A percentile compares a stretch with the other conserved stretches of the same genome.
Evolutionary conservation across 2,329 filamentous ascomycete species (phyloP).

Genomic region (Chrysoporthe deuterocubensis): DNA sequence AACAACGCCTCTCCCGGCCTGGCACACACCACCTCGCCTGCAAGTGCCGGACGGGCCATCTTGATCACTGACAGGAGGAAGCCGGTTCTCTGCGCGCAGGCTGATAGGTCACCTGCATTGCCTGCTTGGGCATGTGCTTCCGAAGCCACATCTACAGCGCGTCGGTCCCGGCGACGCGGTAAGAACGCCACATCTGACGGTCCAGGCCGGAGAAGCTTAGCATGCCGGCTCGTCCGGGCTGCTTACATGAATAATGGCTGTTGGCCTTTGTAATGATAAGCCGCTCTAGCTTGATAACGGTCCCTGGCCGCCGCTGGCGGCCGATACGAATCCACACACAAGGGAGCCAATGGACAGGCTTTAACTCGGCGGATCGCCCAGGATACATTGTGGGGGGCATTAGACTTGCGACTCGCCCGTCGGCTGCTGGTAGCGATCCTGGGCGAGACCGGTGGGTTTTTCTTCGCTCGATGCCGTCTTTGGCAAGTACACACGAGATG

Average conservation of each 20-base stretch:
- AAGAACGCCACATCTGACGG: slow-evolving; percentile 10
- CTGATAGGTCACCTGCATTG: background rate
- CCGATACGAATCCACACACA: background rate
- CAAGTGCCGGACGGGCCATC: background rate
- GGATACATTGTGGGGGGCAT: background rate
- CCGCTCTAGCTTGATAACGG: background rate
- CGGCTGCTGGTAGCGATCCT: background rate
- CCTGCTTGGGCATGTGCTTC: slow-evolving; percentile 10
- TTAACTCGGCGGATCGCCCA: background rate
- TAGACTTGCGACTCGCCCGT: background rate
- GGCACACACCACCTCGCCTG: background rate
- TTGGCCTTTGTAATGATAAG: background rate
- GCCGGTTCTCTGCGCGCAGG: background rate
- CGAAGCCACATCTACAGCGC: background rate
- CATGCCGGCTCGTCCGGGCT: slow-evolving; percentile 2
- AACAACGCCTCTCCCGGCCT: too few species aligned
- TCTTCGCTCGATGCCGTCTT: slow-evolving; percentile 14
- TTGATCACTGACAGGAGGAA: background rate
- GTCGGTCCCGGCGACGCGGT: background rate
- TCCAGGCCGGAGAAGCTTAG: slow-evolving; percentile 6
- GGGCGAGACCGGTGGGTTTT: background rate
- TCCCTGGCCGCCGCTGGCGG: background rate
- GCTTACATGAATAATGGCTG: background rate
- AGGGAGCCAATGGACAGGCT: too few species aligned
- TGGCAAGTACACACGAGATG: slow-evolving; percentile 29